Conservation (phyloP, 805 yeast genomes). For the Monosporozyma aerobia region DNA sequence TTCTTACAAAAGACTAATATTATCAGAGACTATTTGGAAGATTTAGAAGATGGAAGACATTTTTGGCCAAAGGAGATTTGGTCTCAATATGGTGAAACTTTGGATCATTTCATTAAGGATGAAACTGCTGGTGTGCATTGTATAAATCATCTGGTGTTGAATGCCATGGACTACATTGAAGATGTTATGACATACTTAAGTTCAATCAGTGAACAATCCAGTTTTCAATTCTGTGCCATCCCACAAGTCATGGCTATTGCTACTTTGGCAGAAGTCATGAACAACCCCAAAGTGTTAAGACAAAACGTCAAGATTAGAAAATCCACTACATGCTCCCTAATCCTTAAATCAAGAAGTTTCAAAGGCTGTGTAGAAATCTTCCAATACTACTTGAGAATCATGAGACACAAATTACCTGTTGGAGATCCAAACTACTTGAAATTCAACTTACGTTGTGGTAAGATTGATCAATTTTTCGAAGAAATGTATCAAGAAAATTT, state of each 20-base stretch:
- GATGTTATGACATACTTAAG: slow-evolving; percentile 72
- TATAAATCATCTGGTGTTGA: slow-evolving; percentile 68
- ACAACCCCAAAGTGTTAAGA: slow-evolving; percentile 65
- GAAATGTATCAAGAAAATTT: slow-evolving; percentile 55
- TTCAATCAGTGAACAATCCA: slow-evolving; percentile 66
- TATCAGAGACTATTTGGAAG: slow-evolving; percentile 91
- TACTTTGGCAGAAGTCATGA: slow-evolving; percentile 75
- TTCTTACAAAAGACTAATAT: slow-evolving; percentile 94
- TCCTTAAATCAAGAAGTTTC: slow-evolving; percentile 63
- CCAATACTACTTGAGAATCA: slow-evolving; percentile 58
- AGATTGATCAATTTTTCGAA: slow-evolving; percentile 83
- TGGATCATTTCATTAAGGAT: slow-evolving; percentile 51
- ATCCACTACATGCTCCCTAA: slow-evolving; percentile 73
- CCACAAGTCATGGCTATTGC: slow-evolving; percentile 99
- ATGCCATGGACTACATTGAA: slow-evolving; percentile 68
- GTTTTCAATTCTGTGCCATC: slow-evolving; percentile 88
- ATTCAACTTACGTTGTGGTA: slow-evolving; percentile 78
- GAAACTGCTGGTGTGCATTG: slow-evolving; percentile 56
- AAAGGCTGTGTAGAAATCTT: slow-evolving; percentile 71
- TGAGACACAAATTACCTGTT: slow-evolving; percentile 72
- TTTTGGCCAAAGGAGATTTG: slow-evolving; percentile 96
- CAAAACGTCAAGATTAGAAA: slow-evolving; percentile 79
- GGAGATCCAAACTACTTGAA: slow-evolving; percentile 78
- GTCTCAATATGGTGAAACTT: slow-evolving; percentile 60
- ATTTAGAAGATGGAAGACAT: slow-evolving; percentile 80